Evolutionary conservation across 2,329 filamentous ascomycete genomes (phyloP).

Genomic region (Fusarium pseudonygamai): DNA sequence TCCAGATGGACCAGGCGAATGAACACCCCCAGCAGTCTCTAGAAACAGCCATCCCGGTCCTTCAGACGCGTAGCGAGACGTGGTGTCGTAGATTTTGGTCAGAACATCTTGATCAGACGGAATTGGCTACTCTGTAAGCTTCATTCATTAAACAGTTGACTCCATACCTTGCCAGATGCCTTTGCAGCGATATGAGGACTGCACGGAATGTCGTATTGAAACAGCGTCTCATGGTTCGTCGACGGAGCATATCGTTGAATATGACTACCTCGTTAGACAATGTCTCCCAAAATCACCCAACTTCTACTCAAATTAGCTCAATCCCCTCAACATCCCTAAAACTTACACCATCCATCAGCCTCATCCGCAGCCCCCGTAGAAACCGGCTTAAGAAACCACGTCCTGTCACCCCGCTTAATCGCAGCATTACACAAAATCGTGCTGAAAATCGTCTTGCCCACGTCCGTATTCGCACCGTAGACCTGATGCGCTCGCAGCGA

Average conservation of each 20-base stretch:
- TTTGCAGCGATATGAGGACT: constrained; percentile 81
- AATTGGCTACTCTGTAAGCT: constrained; percentile 51
- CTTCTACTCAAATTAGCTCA: constrained; percentile 24
- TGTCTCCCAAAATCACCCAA: accelerated
- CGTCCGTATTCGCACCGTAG: constrained; percentile 85
- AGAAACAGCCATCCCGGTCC: constrained; percentile 72
- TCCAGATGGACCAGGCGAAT: constrained; percentile 81
- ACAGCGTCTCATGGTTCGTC: constrained; percentile 64
- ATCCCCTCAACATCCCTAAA: accelerated
- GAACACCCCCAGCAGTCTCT: constrained; percentile 84
- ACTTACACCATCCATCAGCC: constrained; percentile 72
- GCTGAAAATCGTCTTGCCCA: constrained; percentile 85
- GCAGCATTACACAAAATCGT: constrained; percentile 75
- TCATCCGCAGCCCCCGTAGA: constrained; percentile 78
- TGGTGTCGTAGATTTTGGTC: constrained; percentile 52
- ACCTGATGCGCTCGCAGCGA: constrained; percentile 76
- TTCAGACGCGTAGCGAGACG: constrained; percentile 51
- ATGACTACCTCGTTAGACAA: constrained; percentile 60
- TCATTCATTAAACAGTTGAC: accelerated
- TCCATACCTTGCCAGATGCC: constrained; percentile 53
- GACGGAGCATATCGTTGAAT: constrained; percentile 66
- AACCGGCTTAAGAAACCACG: constrained; percentile 81
- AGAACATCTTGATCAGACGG: constrained; percentile 63
- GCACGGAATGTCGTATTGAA: constrained; percentile 77
- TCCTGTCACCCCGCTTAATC: constrained; percentile 56